Percentiles rank a stretch among this genome's conserved stretches.
Evolutionary conservation across 768 basidiomycete species (phyloP).

Genomic region (Imleria badia): DNA sequence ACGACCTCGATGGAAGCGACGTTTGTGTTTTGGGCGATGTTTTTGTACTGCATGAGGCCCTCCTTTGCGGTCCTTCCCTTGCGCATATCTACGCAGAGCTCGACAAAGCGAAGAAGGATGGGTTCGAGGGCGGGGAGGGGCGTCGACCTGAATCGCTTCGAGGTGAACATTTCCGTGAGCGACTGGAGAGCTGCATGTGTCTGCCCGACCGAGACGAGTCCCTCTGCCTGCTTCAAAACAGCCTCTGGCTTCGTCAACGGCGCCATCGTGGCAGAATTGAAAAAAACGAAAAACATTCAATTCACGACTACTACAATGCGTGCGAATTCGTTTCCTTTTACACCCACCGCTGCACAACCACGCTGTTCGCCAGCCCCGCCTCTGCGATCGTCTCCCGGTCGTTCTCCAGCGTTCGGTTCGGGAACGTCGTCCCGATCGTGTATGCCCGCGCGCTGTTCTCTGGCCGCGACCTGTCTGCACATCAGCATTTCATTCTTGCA

Average conservation of each 20-base stretch:
- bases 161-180: constrained; percentile 88
- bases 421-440: constrained; percentile 87
- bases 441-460: constrained; percentile 63
- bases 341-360: constrained; percentile 80
- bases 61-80: constrained; percentile 81
- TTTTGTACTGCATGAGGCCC: constrained; percentile 96
- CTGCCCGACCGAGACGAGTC: constrained; percentile 90
- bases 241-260: constrained; percentile 91
- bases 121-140: constrained; percentile 88
- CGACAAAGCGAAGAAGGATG: constrained; percentile 93
- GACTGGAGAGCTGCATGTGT: constrained; percentile 87
- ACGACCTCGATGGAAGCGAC: constrained; percentile 91
- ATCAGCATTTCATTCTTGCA: not conserved
- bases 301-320: not conserved
- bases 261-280: constrained; percentile 53
- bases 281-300: not conserved
- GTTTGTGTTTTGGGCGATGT: constrained; percentile 91
- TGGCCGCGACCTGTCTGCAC: constrained; percentile 57
- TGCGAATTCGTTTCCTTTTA: constrained; percentile 30
- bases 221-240: constrained; percentile 90
- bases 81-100: constrained; percentile 93
- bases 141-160: constrained; percentile 92
- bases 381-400: constrained; percentile 62
- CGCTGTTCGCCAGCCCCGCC: constrained; percentile 76
- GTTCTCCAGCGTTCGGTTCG: constrained; percentile 70